These are phyloP conservation scores for Amyloporia xantha DNA, from an alignment of 768 basidiomycete genomes.

Conservation along the genomic window DNA sequence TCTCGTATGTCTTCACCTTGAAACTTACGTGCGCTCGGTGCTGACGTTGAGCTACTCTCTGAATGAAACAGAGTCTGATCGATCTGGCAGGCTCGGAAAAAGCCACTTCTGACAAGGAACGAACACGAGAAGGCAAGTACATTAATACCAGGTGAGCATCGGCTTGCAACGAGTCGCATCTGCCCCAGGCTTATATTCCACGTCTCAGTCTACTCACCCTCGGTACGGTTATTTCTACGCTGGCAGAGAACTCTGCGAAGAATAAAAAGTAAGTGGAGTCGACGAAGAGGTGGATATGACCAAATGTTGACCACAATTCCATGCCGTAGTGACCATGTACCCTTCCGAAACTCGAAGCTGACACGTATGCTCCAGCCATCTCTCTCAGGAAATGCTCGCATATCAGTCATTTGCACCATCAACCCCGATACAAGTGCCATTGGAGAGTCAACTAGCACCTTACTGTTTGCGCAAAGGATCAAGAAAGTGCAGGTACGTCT, in stretches of 20 bases:
- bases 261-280: conserved; percentile 50
- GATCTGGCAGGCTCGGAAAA: conserved; percentile 97
- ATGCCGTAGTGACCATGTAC: conserved; percentile 72
- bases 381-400: conserved; percentile 89
- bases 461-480: conserved; percentile 86
- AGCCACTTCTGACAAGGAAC: conserved; percentile 91
- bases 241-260: conserved; percentile 82
- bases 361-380: conserved; percentile 94
- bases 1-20: conserved; percentile 52
- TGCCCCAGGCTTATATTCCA: not conserved
- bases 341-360: conserved; percentile 92
- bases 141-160: conserved; percentile 76
- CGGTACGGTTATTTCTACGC: conserved; percentile 85
- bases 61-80: conserved; percentile 77
- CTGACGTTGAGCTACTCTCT: not conserved
- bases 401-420: conserved; percentile 94
- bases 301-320: conserved; percentile 1
- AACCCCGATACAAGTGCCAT: conserved; percentile 79
- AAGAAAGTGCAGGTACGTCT: conserved; percentile 75
- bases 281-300: not conserved
- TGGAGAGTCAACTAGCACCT: conserved; percentile 79
- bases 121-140: conserved; percentile 93
- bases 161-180: not conserved
- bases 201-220: conserved; percentile 76
- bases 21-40: too few species aligned